Percentiles rank a stretch among this genome's conserved stretches.
phyloP scores from a whole-genome alignment of 192 early-diverging fungal genomes.

The Mortierella antarctica region DNA sequence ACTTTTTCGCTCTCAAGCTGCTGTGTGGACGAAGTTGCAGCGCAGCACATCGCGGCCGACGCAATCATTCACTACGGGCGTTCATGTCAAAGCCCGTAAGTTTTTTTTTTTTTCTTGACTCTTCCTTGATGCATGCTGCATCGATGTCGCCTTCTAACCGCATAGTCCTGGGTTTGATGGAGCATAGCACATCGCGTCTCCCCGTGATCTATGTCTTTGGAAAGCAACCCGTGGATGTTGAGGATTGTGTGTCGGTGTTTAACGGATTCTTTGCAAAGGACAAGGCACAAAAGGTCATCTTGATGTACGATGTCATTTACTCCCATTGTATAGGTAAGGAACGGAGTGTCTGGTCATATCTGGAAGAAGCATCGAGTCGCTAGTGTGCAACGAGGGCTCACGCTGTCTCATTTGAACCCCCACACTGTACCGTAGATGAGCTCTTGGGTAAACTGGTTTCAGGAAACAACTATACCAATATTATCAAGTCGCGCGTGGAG shows the following conservation, averaged over 20 bases:
- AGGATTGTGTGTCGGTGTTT: conserved; percentile 64
- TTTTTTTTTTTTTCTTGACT: neutral
- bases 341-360: neutral
- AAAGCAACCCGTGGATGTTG: conserved; percentile 72
- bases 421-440: conserved; percentile 20
- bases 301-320: conserved; percentile 85
- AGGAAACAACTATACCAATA: conserved; percentile 33
- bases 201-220: conserved; percentile 93
- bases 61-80: conserved; percentile 96
- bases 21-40: conserved; percentile 97
- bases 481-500: conserved; percentile 59
- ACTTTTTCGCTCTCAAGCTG: conserved; percentile 63
- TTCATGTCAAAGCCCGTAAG: conserved; percentile 87
- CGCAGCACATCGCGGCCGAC: conserved; percentile 87
- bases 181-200: conserved; percentile 71
- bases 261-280: conserved; percentile 52
- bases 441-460: conserved; percentile 14
- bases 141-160: neutral
- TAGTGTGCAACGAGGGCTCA: neutral
- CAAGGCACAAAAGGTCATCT: conserved; percentile 60
- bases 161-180: too few species aligned
- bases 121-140: neutral
- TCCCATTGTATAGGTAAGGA: conserved; percentile 64
- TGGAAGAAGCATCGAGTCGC: neutral
- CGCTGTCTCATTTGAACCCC: neutral